Conservation (phyloP, 108 stramenopile species). For the Skeletonema menzelii region DNA sequence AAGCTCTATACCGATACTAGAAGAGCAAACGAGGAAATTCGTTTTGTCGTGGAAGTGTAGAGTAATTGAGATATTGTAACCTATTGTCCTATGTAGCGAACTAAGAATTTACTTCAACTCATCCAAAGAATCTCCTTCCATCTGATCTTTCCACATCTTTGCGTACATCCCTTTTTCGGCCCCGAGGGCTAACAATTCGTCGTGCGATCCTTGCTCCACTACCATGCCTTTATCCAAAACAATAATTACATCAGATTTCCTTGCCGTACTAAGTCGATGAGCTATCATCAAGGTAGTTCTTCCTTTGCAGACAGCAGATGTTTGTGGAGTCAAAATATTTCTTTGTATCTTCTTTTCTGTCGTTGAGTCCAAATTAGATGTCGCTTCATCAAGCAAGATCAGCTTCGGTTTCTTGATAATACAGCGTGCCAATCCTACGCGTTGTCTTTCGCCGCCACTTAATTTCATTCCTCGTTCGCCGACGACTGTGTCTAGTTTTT, state of each 20-base stretch:
- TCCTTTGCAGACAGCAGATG: constrained; percentile 28
- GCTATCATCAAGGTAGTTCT: constrained; percentile 79
- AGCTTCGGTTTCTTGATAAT: constrained; percentile 58
- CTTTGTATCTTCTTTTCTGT: constrained; percentile 62
- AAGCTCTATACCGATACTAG: constrained; percentile 49
- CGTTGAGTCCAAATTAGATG: constrained; percentile 73
- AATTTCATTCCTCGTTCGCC: constrained; percentile 88
- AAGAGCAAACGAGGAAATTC: constrained; percentile 60
- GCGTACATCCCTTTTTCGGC: constrained; percentile 35
- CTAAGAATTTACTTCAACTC: constrained; percentile 23
- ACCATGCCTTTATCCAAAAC: constrained; percentile 59
- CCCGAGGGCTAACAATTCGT: constrained; percentile 38
- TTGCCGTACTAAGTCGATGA: constrained; percentile 76
- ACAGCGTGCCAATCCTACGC: constrained; percentile 78
- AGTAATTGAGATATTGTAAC: background rate
- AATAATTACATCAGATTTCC: constrained; percentile 59
- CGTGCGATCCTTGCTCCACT: constrained; percentile 47
- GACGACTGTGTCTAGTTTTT: constrained; percentile 76
- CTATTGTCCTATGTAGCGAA: background rate
- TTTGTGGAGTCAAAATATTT: constrained; percentile 44
- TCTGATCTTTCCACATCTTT: constrained; percentile 51
- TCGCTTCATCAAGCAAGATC: constrained; percentile 86
- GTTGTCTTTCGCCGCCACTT: constrained; percentile 79
- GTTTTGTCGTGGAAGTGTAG: constrained; percentile 45
- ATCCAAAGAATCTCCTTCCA: constrained; percentile 27